Base-by-base conservation (phyloP, 805 yeast species). In the Wickerhamiella cacticola region DNA sequence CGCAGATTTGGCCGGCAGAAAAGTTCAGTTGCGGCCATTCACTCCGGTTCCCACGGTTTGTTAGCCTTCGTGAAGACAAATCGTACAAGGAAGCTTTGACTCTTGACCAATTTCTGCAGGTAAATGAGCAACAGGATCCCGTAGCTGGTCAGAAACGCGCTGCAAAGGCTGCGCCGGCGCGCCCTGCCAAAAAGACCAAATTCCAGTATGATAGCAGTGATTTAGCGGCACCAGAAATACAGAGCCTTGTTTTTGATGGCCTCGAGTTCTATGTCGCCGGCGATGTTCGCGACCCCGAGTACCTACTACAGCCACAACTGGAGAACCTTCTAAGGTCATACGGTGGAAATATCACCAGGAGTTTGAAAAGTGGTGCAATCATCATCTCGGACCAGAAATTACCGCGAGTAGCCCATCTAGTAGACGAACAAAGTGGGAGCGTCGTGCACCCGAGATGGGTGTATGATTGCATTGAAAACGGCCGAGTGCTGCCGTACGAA, bases 1-100 rank as follows among this genome's bases (percentile, higher is more conserved):
- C 95, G 39, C 78, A 87, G 2, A 68, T 86, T 5, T 79, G 77
- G 50, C 61, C 67, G 10, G 67, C 74, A 1, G 67, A 66, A 10
- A 63, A 73, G 2, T 87, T 76, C 55, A 78, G 78, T 1, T 75
- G 78, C 0, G 83, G 79, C 0, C 69, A 80, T 5, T 84, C 96
- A 0, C 65, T 89, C 15, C 74, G 84, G 53, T 82, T 84, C 56
- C 83, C 92, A 0, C 79, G 85, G 59, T 80, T 87, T 57, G 69
- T 80, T 35, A 55, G 72, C 3, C 67, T 88, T 1, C 62, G 96
- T 42, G 68, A 68, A 2, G 96, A 89, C 59, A 85, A 85, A 57
- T 68, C 70, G 41, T 74, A 75, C 69, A 67, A 64, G 10, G 72
- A 73, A 8, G 70, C 80, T 23, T 66, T 78, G 22, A 73, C 82